Conservation (phyloP, 2,329 filamentous ascomycete species). For the Trichophyton verrucosum region DNA sequence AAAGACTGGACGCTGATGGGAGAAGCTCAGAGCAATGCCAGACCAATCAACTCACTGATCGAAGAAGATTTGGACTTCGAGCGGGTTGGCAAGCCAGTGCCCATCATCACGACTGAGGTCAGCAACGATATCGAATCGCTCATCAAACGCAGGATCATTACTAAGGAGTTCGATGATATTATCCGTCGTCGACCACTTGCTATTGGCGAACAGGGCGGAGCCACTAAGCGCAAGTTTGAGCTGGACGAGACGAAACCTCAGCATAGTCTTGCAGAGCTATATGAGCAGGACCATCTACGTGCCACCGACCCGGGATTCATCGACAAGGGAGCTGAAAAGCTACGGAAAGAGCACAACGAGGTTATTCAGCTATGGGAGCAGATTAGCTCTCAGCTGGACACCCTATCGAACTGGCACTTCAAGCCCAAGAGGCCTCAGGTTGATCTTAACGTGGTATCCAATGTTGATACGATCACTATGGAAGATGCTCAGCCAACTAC, state of each 20-base stretch:
- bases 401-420: slow-evolving; percentile 88
- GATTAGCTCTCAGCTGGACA: slow-evolving; percentile 67
- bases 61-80: slow-evolving; percentile 96
- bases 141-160: slow-evolving; percentile 84
- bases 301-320: slow-evolving; percentile 67
- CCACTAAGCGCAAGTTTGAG: slow-evolving; percentile 61
- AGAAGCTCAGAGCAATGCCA: slow-evolving; percentile 69
- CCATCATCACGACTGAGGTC: slow-evolving; percentile 82
- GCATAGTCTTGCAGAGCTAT: slow-evolving; percentile 79
- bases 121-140: slow-evolving; percentile 85
- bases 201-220: slow-evolving; percentile 46
- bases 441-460: slow-evolving; percentile 73
- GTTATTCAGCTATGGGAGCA: slow-evolving; percentile 74
- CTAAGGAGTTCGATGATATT: slow-evolving; percentile 85
- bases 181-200: slow-evolving; percentile 67
- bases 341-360: slow-evolving; percentile 69
- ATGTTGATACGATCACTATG: slow-evolving; percentile 85
- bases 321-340: slow-evolving; percentile 69
- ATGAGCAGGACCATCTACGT: slow-evolving; percentile 83
- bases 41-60: slow-evolving; percentile 81
- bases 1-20: slow-evolving; percentile 82
- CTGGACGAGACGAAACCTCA: slow-evolving; percentile 79
- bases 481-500: slow-evolving; percentile 87
- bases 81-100: slow-evolving; percentile 83
- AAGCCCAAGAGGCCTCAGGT: slow-evolving; percentile 74